Conservation (phyloP, 2,329 filamentous ascomycete species). For the Mycosphaerelloides madeirae region DNA sequence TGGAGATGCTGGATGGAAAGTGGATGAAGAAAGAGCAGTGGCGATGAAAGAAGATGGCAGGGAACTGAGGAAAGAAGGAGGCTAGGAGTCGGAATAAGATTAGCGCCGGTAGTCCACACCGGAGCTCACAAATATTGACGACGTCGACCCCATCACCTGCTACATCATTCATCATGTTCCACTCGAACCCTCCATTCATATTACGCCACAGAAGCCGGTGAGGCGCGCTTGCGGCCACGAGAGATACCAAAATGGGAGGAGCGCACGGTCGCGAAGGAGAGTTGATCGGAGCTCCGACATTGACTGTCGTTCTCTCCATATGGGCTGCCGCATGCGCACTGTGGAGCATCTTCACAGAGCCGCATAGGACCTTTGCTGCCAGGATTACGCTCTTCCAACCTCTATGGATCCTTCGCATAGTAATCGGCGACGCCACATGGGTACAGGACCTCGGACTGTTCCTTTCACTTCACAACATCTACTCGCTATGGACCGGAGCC, state of each 20-base stretch:
- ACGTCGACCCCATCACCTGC: neutral
- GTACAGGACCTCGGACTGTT: conserved; percentile 25
- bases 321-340: conserved; percentile 26
- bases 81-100: too few species aligned
- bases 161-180: neutral
- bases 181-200: neutral
- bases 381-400: conserved; percentile 30
- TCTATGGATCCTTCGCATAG: conserved; percentile 25
- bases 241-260: conserved; percentile 4
- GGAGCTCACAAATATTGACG: neutral
- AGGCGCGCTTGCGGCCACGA: neutral
- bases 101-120: too few species aligned
- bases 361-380: conserved; percentile 26
- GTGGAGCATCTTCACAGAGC: conserved; percentile 32
- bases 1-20: too few species aligned
- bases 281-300: neutral
- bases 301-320: conserved; percentile 17
- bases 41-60: too few species aligned
- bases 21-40: too few species aligned
- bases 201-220: neutral
- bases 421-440: conserved; percentile 21
- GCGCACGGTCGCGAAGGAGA: neutral
- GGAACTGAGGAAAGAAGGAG: too few species aligned
- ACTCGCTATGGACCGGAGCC: conserved; percentile 21
- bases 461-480: conserved; percentile 22